Conservation (phyloP, 352 stramenopile species). For the Phytophthora parvispora region DNA sequence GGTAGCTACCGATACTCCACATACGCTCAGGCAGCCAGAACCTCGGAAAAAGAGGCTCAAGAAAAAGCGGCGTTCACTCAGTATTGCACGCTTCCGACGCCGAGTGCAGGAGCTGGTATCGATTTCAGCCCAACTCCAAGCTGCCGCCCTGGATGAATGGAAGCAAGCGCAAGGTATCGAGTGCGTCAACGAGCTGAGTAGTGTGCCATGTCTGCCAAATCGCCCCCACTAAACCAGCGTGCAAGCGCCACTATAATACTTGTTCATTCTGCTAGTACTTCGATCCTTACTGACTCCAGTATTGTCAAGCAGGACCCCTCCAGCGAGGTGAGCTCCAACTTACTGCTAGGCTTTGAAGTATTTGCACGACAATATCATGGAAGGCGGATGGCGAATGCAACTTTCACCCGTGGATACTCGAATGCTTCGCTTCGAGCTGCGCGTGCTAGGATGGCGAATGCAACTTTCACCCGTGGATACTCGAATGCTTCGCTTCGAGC, state of each 20-base stretch:
- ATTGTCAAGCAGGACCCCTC: not conserved
- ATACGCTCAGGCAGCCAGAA: no score
- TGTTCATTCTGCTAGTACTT: not conserved
- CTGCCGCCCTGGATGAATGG: constrained; percentile 16
- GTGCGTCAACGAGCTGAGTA: constrained; percentile 15
- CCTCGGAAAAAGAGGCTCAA: constrained; percentile 14
- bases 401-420: constrained; percentile 1
- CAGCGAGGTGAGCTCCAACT: not conserved
- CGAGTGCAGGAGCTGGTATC: constrained; percentile 23
- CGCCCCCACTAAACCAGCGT: not conserved
- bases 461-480: not conserved
- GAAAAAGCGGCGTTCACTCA: constrained; percentile 20
- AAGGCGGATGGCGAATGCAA: not conserved
- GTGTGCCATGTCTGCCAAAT: constrained; percentile 2
- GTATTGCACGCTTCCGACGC: constrained; percentile 13
- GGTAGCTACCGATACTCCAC: not conserved
- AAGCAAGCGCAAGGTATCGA: constrained; percentile 15
- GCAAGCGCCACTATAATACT: not conserved
- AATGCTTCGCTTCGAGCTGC: constrained; percentile 7
- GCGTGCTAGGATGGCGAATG: not conserved
- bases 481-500: constrained; percentile 7
- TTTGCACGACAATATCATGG: not conserved
- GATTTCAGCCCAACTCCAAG: constrained; percentile 22
- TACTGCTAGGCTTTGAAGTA: not conserved
- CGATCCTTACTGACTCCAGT: not conserved